phyloP scores from a whole-genome alignment of 1,284 basidiomycete species.

The Papiliotrema fonsecae region DNA sequence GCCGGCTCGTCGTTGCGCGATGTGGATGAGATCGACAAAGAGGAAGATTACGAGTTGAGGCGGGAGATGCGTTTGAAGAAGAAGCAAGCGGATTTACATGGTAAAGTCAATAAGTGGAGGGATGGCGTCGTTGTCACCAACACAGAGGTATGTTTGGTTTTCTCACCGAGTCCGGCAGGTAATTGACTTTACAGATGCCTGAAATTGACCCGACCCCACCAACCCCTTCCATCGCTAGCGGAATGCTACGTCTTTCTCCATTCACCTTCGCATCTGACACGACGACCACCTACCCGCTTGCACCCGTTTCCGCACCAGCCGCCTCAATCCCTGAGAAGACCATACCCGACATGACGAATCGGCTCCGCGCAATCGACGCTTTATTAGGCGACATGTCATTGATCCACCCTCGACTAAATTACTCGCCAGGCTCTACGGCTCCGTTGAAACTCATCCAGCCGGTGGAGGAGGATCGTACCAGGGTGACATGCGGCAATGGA shows the following conservation, averaged over 20 bases:
- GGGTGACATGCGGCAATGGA: background rate
- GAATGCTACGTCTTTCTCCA: slow-evolving; percentile 2
- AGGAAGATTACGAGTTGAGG: slow-evolving; percentile 11
- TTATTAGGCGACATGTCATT: slow-evolving; percentile 10
- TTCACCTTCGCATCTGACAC: background rate
- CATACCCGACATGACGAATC: background rate
- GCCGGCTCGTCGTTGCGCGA: background rate
- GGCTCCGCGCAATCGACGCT: slow-evolving; percentile 3
- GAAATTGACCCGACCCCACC: slow-evolving; percentile 10
- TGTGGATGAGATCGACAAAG: background rate
- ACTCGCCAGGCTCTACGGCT: background rate
- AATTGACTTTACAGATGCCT: background rate
- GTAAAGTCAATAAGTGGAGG: slow-evolving; percentile 4
- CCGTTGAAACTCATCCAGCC: background rate
- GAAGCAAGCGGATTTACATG: slow-evolving; percentile 5
- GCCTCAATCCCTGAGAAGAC: background rate
- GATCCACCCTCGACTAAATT: background rate
- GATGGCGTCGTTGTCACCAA: background rate
- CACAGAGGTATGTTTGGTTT: slow-evolving; percentile 10
- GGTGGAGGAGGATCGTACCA: too few relatives aligned
- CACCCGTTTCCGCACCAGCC: background rate
- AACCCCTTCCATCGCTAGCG: slow-evolving; percentile 6
- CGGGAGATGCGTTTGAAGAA: slow-evolving; percentile 5
- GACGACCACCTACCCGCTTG: background rate
- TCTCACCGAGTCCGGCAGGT: background rate